Evolutionary conservation across 441 rosid species (phyloP), one percentile per base, ranked within the genome.

Genomic region (Populus hybrid): DNA sequence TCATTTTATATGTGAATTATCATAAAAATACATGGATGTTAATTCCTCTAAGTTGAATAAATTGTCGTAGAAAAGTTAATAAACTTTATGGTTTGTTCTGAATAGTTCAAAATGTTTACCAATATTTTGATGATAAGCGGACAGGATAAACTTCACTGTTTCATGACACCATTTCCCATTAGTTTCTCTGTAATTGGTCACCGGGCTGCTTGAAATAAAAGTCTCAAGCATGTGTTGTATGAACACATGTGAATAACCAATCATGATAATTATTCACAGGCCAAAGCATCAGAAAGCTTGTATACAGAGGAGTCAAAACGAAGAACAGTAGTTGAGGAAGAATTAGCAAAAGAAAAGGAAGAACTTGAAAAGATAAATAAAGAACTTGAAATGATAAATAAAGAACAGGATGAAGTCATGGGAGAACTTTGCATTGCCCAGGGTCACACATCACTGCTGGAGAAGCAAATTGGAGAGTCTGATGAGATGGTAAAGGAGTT

Each of bases 241-340:
- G 66, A 63, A 63, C 10, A 63, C 28, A 70, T 69, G 75, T 73
- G 67, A 66, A 64, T 65, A 79, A 69, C 70, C 72, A 35, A 40
- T 65, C 63, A 16, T 78, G 72, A 73, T 57, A 81, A 76, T 66
- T 75, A 82, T 81, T 80, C 81, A 38, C 83, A 89, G 99, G 92
- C 83, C 35, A 92, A 85, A 86, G 88, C 85, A 81, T 84, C 87
- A 36, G 99, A 94, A 85, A 82, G 63, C 68, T 84, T 84, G 70
- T 90, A 87, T 79, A 77, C 85, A 18, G 90, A 89, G 79, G 93
- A 92, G 86, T 78, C 82, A 75, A 93, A 86, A 81, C 91, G 69
- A 76, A 91, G 94, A 83, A 91, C 82, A 85, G 88, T 90, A 75
- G 86, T 85, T 8, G 89, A 92, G 85, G 88, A 84, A 79, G 89